These are phyloP conservation scores for Avena sativa DNA, from an alignment of 176 grass and related monocot genomes.

Conservation along the genomic window DNA sequence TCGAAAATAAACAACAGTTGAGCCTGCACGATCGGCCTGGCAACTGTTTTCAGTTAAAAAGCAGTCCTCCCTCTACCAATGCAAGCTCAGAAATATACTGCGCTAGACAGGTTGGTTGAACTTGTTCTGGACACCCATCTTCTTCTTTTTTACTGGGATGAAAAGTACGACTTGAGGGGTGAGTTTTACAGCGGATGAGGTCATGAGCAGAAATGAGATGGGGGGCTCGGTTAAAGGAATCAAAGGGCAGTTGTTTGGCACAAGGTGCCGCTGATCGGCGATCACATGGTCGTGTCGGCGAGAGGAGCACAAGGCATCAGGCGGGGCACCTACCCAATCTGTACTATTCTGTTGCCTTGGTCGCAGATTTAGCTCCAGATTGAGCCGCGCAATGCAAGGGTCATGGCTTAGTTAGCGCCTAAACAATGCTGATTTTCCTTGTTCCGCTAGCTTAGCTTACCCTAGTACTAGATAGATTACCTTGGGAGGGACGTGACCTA, in stretches of 20 bases:
- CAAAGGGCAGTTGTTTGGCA: conserved; percentile 42
- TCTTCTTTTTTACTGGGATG: neutral
- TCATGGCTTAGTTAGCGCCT: conserved; percentile 9
- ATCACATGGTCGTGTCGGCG: conserved; percentile 65
- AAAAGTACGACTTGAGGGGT: neutral
- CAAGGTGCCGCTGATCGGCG: conserved; percentile 33
- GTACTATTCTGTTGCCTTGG: conserved; percentile 60
- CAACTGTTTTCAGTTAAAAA: conserved; percentile 38
- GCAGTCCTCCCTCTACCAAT: neutral
- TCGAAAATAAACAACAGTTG: conserved; percentile 52
- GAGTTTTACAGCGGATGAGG: conserved; percentile 1
- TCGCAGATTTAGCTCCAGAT: conserved; percentile 37
- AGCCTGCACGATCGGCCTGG: conserved; percentile 36
- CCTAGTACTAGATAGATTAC: neutral
- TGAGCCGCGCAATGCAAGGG: neutral
- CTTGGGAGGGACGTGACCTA: conserved; percentile 5
- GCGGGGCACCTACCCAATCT: conserved; percentile 47
- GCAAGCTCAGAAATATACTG: neutral
- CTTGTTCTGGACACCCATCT: neutral
- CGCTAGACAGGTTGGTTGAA: neutral
- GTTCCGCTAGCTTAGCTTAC: neutral
- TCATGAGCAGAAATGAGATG: conserved; percentile 20
- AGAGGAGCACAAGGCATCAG: conserved; percentile 45
- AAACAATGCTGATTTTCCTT: conserved; percentile 31
- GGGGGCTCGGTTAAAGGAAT: conserved; percentile 45